These are phyloP conservation scores for Proliferodiscus dingleyae DNA, from an alignment of 2,329 filamentous ascomycete species.

Conservation along the genomic window DNA sequence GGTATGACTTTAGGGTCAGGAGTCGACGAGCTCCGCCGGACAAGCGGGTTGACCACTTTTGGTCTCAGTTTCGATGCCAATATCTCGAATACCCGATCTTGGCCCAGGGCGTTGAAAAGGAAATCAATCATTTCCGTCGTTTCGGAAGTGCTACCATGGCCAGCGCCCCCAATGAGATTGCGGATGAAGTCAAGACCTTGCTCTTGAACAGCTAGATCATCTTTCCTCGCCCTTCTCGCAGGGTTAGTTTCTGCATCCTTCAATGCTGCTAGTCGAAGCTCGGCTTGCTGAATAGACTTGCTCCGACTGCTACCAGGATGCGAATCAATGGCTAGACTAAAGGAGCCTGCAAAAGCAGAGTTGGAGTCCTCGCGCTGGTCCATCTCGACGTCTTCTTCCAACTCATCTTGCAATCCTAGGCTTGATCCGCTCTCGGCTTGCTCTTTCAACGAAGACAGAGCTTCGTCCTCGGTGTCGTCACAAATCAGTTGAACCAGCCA, in stretches of 20 bases:
- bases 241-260: constrained; percentile 66
- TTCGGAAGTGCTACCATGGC: constrained; percentile 45
- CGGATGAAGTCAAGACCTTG: constrained; percentile 85
- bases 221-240: constrained; percentile 62
- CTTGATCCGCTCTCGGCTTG: constrained; percentile 15
- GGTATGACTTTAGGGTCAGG: constrained; percentile 49
- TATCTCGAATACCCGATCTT: constrained; percentile 75
- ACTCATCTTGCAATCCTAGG: constrained; percentile 32
- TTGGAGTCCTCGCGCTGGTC: constrained; percentile 41
- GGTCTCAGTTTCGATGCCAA: constrained; percentile 72
- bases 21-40: constrained; percentile 36
- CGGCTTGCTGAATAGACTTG: constrained; percentile 42
- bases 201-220: constrained; percentile 83
- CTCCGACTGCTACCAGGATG: constrained; percentile 27
- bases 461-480: constrained; percentile 53
- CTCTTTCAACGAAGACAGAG: constrained; percentile 37
- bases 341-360: constrained; percentile 18
- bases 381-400: constrained; percentile 57
- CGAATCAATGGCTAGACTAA: constrained; percentile 17
- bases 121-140: constrained; percentile 77
- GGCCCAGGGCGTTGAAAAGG: constrained; percentile 69
- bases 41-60: constrained; percentile 50
- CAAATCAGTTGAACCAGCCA: constrained; percentile 80
- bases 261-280: constrained; percentile 45
- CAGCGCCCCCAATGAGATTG: constrained; percentile 70